Conservation (phyloP, 75 land plant genomes). For the Pinus taeda region DNA sequence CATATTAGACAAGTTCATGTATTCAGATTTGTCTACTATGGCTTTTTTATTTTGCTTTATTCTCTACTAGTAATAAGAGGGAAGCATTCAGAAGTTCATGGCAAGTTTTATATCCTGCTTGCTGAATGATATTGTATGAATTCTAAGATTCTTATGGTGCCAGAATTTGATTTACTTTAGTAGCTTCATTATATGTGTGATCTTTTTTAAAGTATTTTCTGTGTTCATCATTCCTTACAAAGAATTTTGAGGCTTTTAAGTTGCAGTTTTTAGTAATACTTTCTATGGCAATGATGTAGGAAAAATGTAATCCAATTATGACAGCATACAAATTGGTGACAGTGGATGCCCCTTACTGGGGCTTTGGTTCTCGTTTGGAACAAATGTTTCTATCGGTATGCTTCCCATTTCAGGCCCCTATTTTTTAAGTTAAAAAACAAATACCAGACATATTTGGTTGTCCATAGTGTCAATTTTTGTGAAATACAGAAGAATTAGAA, state of each 20-base stretch:
- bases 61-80: no score
- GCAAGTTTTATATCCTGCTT: background rate
- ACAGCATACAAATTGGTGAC: conserved; percentile 80
- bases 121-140: background rate
- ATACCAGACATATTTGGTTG: no score
- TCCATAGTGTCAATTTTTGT: no score
- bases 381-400: conserved; percentile 56
- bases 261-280: background rate
- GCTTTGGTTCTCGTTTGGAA: conserved; percentile 63
- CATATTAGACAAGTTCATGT: background rate
- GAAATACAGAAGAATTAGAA: no score
- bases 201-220: background rate
- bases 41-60: no score
- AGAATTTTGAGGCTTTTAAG: background rate
- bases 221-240: background rate
- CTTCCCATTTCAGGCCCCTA: background rate
- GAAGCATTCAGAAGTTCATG: background rate
- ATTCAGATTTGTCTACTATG: no score
- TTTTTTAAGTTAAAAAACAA: background rate
- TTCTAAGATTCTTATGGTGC: background rate
- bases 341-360: conserved; percentile 80
- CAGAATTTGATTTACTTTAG: background rate
- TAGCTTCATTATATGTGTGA: background rate
- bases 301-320: conserved; percentile 57
- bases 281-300: conserved; percentile 26